Evolutionary conservation across 1,284 basidiomycete species (phyloP).

Genomic region (Trametes versicolor): DNA sequence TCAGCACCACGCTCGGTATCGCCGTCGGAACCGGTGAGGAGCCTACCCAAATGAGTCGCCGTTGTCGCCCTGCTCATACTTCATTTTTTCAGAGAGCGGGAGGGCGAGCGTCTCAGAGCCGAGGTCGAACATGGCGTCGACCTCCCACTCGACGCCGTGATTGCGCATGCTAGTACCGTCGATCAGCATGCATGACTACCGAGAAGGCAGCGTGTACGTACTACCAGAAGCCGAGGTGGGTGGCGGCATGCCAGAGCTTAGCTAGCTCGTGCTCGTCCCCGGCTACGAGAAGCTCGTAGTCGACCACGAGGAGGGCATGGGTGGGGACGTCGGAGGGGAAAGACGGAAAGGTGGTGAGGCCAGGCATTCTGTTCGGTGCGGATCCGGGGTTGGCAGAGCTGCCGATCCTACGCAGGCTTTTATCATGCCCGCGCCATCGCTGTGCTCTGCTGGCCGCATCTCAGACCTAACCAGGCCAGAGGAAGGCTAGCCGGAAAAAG

Average conservation of each 20-base stretch:
- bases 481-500: slow-evolving; percentile 34
- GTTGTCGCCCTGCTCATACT: slow-evolving; percentile 71
- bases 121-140: slow-evolving; percentile 67
- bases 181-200: slow-evolving; percentile 9
- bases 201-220: slow-evolving; percentile 37
- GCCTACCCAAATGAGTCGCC: slow-evolving; percentile 69
- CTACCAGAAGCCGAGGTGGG: slow-evolving; percentile 53
- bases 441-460: slow-evolving; percentile 22
- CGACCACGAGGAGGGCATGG: slow-evolving; percentile 50
- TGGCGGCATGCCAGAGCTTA: slow-evolving; percentile 49
- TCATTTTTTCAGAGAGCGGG: slow-evolving; percentile 69
- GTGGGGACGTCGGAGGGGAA: slow-evolving; percentile 52
- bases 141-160: slow-evolving; percentile 65
- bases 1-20: slow-evolving; percentile 7
- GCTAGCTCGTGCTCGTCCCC: slow-evolving; percentile 45
- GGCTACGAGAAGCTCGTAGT: slow-evolving; percentile 47
- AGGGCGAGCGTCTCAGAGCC: slow-evolving; percentile 66
- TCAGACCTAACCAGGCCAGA: slow-evolving; percentile 23
- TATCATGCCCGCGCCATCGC: slow-evolving; percentile 33
- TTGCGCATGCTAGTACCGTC: slow-evolving; percentile 61
- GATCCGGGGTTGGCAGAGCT: slow-evolving; percentile 12
- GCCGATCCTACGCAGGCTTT: slow-evolving; percentile 28
- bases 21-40: slow-evolving; percentile 10
- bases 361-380: slow-evolving; percentile 39
- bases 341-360: slow-evolving; percentile 42